Percentiles rank a stretch among this genome's conserved stretches.
These are phyloP conservation scores for Pholiota microspora DNA, from an alignment of 768 basidiomycete genomes.

Conservation along the genomic window DNA sequence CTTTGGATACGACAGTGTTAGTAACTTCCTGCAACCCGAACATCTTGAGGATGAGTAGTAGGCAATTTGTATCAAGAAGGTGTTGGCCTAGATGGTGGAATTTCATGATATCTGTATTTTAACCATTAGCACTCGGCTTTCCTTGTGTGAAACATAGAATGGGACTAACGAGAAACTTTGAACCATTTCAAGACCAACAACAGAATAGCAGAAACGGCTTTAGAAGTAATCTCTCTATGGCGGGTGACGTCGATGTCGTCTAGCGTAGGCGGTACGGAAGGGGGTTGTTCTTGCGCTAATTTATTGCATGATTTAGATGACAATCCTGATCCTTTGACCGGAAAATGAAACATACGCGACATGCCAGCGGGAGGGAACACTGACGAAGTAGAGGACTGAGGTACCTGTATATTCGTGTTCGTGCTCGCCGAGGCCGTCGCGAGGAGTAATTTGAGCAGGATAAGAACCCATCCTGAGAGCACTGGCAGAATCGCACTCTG, in stretches of 20 bases:
- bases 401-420: constrained; percentile 45
- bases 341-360: constrained; percentile 46
- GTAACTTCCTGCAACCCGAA: constrained; percentile 95
- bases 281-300: constrained; percentile 60
- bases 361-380: constrained; percentile 70
- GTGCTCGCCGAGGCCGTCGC: constrained; percentile 88
- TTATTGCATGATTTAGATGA: not conserved
- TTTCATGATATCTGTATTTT: constrained; percentile 84
- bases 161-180: constrained; percentile 88
- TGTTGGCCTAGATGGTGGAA: constrained; percentile 98
- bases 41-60: constrained; percentile 94
- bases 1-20: constrained; percentile 78
- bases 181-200: constrained; percentile 95
- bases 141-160: constrained; percentile 28
- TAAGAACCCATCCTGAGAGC: constrained; percentile 88
- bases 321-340: not conserved
- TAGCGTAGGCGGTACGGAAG: constrained; percentile 67
- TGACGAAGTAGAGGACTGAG: constrained; percentile 65
- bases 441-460: constrained; percentile 86
- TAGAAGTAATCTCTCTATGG: constrained; percentile 96
- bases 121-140: not conserved
- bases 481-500: constrained; percentile 84
- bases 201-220: constrained; percentile 94
- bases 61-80: constrained; percentile 91
- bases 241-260: constrained; percentile 93